Conservation (phyloP, 2,329 filamentous ascomycete species). For the Trichoderma gracile region DNA sequence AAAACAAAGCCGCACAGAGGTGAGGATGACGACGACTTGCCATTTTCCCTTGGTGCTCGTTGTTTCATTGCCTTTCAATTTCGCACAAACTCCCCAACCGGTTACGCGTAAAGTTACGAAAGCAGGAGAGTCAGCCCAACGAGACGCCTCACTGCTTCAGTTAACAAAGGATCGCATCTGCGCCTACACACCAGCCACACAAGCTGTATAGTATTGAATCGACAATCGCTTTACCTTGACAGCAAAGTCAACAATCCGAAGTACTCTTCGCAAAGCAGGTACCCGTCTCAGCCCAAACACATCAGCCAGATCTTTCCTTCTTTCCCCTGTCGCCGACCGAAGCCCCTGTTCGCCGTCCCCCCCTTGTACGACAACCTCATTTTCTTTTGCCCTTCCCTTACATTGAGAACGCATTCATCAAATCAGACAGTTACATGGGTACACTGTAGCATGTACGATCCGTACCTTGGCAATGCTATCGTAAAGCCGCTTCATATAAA, state of each 20-base stretch:
- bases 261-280: too few relatives aligned
- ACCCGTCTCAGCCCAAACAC: neutral
- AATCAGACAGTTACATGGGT: neutral
- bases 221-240: too few relatives aligned
- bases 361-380: constrained; percentile 13
- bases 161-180: constrained; percentile 10
- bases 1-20: too few relatives aligned
- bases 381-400: neutral
- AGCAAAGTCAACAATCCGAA: too few relatives aligned
- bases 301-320: neutral
- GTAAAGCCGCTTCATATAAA: neutral
- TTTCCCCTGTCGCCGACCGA: neutral
- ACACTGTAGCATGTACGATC: too few relatives aligned
- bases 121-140: constrained; percentile 3
- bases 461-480: neutral
- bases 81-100: too few relatives aligned
- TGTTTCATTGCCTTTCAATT: too few relatives aligned
- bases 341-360: constrained; percentile 5
- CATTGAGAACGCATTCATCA: too few relatives aligned
- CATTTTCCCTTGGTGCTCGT: too few relatives aligned
- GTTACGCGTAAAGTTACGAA: neutral
- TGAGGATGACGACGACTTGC: too few relatives aligned
- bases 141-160: constrained; percentile 4
- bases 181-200: neutral
- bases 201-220: neutral